Evolutionary conservation across 1,139 yeast genomes (phyloP).

Genomic region (Sugiyamaella japonica): DNA sequence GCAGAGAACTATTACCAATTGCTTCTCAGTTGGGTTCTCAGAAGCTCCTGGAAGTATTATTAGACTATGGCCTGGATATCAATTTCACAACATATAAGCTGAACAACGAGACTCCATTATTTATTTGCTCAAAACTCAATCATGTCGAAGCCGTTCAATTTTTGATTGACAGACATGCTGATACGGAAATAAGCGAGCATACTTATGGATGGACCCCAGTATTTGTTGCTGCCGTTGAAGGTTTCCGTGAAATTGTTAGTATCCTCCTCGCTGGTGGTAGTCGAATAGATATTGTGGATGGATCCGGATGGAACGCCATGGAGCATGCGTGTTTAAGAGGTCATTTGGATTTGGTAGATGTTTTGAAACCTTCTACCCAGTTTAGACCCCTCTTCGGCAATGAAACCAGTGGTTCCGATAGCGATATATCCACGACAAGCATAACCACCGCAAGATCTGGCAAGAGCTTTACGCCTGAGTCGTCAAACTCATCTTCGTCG

Average conservation of each 20-base stretch:
- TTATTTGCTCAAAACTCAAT: slow-evolving; percentile 72
- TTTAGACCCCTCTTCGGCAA: slow-evolving; percentile 11
- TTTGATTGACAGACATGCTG: slow-evolving; percentile 57
- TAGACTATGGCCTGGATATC: slow-evolving; percentile 62
- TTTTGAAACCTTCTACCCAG: slow-evolving; percentile 49
- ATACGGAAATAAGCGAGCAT: slow-evolving; percentile 72
- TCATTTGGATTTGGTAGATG: slow-evolving; percentile 67
- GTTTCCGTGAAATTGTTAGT: slow-evolving; percentile 58
- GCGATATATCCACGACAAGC: slow-evolving; percentile 9
- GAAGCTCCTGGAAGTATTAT: slow-evolving; percentile 54
- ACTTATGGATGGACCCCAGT: slow-evolving; percentile 96
- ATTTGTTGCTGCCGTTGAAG: slow-evolving; percentile 89
- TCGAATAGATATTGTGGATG: slow-evolving; percentile 60
- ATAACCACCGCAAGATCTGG: slow-evolving; percentile 19
- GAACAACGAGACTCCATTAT: slow-evolving; percentile 76
- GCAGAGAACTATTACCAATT: slow-evolving; percentile 38
- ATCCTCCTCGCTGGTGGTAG: slow-evolving; percentile 53
- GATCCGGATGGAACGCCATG: slow-evolving; percentile 95
- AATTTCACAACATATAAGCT: slow-evolving; percentile 53
- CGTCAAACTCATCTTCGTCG: background rate
- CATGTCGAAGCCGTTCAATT: slow-evolving; percentile 55
- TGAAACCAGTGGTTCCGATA: slow-evolving; percentile 7
- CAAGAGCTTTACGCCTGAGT: slow-evolving; percentile 10
- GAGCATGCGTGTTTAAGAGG: slow-evolving; percentile 95
- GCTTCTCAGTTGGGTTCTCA: slow-evolving; percentile 72